Percentiles rank a stretch among this genome's conserved stretches.
Conservation (phyloP, 1,284 basidiomycete genomes). For the Stygiomarasmius scandens region DNA sequence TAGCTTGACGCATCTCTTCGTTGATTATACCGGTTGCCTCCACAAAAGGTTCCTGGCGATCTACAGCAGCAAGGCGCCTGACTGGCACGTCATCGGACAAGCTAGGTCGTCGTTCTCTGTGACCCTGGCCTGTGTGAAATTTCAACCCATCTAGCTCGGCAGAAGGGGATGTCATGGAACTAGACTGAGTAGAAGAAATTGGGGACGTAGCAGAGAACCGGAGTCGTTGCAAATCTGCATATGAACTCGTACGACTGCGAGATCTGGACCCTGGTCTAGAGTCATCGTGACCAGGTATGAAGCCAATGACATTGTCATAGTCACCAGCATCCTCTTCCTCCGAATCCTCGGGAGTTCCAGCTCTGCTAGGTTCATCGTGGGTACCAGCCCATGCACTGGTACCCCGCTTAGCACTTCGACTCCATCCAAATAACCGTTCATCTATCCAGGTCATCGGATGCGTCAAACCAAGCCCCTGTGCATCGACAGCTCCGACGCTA, state of each 20-base stretch:
- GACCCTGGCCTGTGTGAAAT: constrained; percentile 40
- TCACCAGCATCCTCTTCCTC: constrained; percentile 81
- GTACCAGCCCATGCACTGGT: constrained; percentile 79
- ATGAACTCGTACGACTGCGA: constrained; percentile 74
- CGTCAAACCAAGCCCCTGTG: constrained; percentile 74
- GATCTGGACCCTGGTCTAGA: constrained; percentile 40
- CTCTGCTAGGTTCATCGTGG: constrained; percentile 62
- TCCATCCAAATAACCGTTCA: constrained; percentile 93
- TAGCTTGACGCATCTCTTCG: constrained; percentile 49
- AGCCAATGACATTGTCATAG: constrained; percentile 76
- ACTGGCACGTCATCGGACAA: constrained; percentile 67
- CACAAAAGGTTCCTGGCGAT: constrained; percentile 51
- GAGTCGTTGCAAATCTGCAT: constrained; percentile 76
- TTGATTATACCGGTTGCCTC: constrained; percentile 68
- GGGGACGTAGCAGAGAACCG: constrained; percentile 44
- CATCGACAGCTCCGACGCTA: constrained; percentile 74
- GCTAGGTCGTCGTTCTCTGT: constrained; percentile 60
- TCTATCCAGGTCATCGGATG: constrained; percentile 95
- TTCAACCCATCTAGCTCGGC: constrained; percentile 41
- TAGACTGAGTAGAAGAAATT: constrained; percentile 17
- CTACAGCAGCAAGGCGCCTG: constrained; percentile 59
- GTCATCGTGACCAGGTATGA: constrained; percentile 56
- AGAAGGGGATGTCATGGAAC: constrained; percentile 22
- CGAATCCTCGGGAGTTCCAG: constrained; percentile 67
- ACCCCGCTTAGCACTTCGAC: constrained; percentile 66